phyloP scores from a whole-genome alignment of 2,329 filamentous ascomycete genomes.

The Drechslerella stenobrocha region DNA sequence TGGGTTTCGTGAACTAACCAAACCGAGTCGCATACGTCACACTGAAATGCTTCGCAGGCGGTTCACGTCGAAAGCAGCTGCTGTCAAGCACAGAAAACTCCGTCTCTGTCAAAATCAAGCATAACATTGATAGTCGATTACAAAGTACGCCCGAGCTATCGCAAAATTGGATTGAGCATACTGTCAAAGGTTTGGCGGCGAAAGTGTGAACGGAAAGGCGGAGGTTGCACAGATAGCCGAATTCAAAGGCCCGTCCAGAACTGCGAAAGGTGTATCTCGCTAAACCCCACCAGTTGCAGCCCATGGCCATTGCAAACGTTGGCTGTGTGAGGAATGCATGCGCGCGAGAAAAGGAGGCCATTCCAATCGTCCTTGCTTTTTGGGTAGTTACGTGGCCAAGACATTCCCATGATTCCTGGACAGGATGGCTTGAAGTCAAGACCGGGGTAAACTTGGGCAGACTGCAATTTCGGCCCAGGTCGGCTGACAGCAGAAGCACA shows the following conservation, averaged over 20 bases:
- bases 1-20: slow-evolving; percentile 20
- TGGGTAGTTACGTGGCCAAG: slow-evolving; percentile 44
- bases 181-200: slow-evolving; percentile 8
- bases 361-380: slow-evolving; percentile 45
- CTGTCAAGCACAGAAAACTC: no score
- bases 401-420: slow-evolving; percentile 28
- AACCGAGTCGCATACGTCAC: not conserved
- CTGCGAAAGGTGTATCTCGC: slow-evolving; percentile 19
- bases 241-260: slow-evolving; percentile 45
- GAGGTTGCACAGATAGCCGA: slow-evolving; percentile 46
- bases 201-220: slow-evolving; percentile 8
- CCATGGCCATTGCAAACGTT: slow-evolving; percentile 1
- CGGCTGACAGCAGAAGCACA: not conserved
- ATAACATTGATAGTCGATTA: no score
- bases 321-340: no score
- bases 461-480: not conserved
- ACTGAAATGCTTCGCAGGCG: no score
- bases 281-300: slow-evolving; percentile 25
- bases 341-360: slow-evolving; percentile 23
- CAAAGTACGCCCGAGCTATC: no score
- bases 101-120: no score
- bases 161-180: no score
- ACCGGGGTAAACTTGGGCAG: not conserved
- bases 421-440: not conserved
- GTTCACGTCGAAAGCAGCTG: no score